Evolutionary conservation across 805 yeast genomes (phyloP).

Genomic region (Cyberlindnera samutprakarnensis): DNA sequence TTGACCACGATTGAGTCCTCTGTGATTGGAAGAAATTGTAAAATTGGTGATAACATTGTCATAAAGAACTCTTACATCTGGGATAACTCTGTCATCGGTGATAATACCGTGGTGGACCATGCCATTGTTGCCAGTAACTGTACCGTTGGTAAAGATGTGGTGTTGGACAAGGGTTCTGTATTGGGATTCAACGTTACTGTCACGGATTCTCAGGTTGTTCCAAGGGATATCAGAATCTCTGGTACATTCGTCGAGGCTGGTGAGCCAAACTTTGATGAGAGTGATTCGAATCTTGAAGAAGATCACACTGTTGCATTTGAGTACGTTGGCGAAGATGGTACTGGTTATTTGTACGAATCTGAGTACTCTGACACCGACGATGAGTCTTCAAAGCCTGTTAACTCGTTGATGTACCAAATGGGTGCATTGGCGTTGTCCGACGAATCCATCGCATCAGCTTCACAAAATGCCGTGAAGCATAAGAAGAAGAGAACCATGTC

Average conservation of each 20-base stretch:
- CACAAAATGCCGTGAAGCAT: constrained; percentile 27
- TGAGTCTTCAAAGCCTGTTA: constrained; percentile 21
- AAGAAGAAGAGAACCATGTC: constrained; percentile 40
- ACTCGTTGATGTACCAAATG: constrained; percentile 36
- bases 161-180: constrained; percentile 62
- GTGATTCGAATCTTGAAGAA: constrained; percentile 14
- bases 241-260: constrained; percentile 33
- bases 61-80: constrained; percentile 78
- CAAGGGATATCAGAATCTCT: constrained; percentile 44
- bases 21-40: constrained; percentile 80
- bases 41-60: constrained; percentile 68
- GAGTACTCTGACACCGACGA: constrained; percentile 25
- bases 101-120: constrained; percentile 48
- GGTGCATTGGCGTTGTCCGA: constrained; percentile 46
- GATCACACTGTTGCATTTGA: constrained; percentile 4
- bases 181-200: constrained; percentile 70
- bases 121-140: constrained; percentile 69
- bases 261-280: constrained; percentile 5
- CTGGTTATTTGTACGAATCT: constrained; percentile 30
- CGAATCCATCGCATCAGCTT: constrained; percentile 47
- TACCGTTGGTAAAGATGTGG: constrained; percentile 42
- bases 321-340: constrained; percentile 23
- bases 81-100: constrained; percentile 73
- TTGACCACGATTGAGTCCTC: constrained; percentile 59
- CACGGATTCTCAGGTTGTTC: constrained; percentile 43